These are phyloP conservation scores for Pezicula rhizophila DNA, from an alignment of 2,329 filamentous ascomycete genomes.

Conservation along the genomic window DNA sequence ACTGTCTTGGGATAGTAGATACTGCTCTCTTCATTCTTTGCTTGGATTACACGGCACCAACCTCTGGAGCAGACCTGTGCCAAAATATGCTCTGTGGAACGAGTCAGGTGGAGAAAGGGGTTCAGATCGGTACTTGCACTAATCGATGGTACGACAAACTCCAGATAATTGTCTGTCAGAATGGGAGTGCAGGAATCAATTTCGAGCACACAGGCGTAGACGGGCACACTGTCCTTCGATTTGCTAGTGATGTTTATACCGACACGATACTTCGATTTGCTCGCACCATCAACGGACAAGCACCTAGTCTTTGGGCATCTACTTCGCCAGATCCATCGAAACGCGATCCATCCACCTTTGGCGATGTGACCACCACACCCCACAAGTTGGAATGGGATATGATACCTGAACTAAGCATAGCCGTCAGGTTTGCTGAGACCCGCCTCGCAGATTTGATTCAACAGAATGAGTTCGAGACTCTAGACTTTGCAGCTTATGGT, in stretches of 20 bases:
- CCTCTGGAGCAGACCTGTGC: constrained; percentile 76
- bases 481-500: constrained; percentile 84
- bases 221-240: constrained; percentile 91
- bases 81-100: constrained; percentile 98
- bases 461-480: constrained; percentile 90
- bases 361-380: constrained; percentile 86
- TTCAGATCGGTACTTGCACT: constrained; percentile 95
- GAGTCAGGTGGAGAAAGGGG: constrained; percentile 82
- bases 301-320: constrained; percentile 86
- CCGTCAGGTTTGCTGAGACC: constrained; percentile 91
- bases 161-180: constrained; percentile 98
- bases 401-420: constrained; percentile 83
- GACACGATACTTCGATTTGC: constrained; percentile 96
- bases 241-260: constrained; percentile 93
- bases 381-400: constrained; percentile 98
- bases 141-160: constrained; percentile 99
- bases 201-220: constrained; percentile 98
- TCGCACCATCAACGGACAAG: constrained; percentile 88
- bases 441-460: constrained; percentile 88
- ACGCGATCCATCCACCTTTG: constrained; percentile 83
- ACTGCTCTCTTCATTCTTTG: constrained; percentile 89
- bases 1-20: constrained; percentile 93
- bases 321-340: constrained; percentile 88
- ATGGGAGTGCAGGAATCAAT: constrained; percentile 96
- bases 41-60: constrained; percentile 84